Evolutionary conservation across 108 stramenopile genomes (phyloP), one percentile per base, ranked within the genome.

Genomic region (Nannochloropsis oceanica): DNA sequence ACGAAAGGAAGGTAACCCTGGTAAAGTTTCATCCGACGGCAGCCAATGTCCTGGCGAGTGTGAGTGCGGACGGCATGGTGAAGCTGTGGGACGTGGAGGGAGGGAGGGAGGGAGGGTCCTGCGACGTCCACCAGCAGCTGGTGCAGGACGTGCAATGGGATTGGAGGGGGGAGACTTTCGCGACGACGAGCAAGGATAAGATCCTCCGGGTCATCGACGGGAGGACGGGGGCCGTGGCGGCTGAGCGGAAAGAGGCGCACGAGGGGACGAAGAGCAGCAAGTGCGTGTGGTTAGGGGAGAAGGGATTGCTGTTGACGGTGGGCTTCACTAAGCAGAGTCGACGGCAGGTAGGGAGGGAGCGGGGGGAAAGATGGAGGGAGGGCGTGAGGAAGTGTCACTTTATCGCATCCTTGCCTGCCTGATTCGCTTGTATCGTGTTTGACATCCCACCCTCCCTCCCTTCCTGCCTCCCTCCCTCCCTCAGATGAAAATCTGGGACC

Each of bases 71-170:
- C 87, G 89, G 93, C 81, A 94, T 95, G 24, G 95, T 97, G 79
- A 96, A 96, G 90, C 86, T 97, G 25, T 99, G 99, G 99, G 99
- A 99, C 88, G 91, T 98, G 46, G 96, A 98, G 89, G 92, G 92
- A 25, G 92, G 92, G 25, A 81, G 84, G 84, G 92, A 93, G 44
- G 89, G 95, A 44, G 86, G 83, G 34, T 90, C 92, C 43, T 93
- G 93, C 87, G 80, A 80, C 22, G 95, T 92, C 14, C 93, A 94
- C 90, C 79, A 85, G 12, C 94, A 97, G 90, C 90, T 98, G 83
- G 93, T 95, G 86, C 96, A 98, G 86, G 97, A 99, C 91, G 92
- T 99, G 82, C 92, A 93, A 43, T 99, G 97, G 97, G 96, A 96
- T 90, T 91, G 90, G 84, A 90, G 92, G 81, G 99, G 99, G 81